These are phyloP conservation scores for Coniferiporia sulphurascens DNA, from an alignment of 1,284 basidiomycete genomes.

Conservation along the genomic window DNA sequence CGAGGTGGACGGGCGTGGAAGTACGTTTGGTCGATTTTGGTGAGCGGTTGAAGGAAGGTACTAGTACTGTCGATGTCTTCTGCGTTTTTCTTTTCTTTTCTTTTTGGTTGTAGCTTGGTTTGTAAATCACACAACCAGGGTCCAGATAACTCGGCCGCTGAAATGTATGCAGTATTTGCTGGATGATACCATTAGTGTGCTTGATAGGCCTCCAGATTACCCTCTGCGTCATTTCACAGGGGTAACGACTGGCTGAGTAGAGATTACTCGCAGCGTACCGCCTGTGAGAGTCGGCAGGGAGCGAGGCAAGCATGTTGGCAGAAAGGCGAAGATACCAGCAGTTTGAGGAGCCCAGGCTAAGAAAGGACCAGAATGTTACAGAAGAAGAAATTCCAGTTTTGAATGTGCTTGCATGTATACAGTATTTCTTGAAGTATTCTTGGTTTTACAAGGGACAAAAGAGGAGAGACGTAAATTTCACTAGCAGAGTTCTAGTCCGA, in stretches of 20 bases:
- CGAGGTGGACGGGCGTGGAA: constrained; percentile 37
- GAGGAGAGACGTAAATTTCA: no score
- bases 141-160: no score
- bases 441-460: no score
- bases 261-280: neutral
- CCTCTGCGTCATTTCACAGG: neutral
- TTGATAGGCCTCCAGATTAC: neutral
- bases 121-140: neutral
- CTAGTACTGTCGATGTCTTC: neutral
- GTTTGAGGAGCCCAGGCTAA: neutral
- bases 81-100: neutral
- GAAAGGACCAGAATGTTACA: neutral
- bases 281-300: neutral
- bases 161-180: neutral
- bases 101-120: neutral
- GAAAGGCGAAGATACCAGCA: neutral
- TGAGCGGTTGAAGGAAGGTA: constrained; percentile 21
- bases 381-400: no score
- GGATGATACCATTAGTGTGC: neutral
- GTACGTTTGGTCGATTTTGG: constrained; percentile 68
- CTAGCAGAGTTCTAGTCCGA: no score
- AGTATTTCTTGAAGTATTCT: no score
- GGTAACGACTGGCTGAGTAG: neutral
- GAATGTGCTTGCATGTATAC: no score
- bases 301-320: neutral